These are phyloP conservation scores for Suillus subalutaceus DNA, from an alignment of 768 basidiomycete genomes.

Conservation along the genomic window DNA sequence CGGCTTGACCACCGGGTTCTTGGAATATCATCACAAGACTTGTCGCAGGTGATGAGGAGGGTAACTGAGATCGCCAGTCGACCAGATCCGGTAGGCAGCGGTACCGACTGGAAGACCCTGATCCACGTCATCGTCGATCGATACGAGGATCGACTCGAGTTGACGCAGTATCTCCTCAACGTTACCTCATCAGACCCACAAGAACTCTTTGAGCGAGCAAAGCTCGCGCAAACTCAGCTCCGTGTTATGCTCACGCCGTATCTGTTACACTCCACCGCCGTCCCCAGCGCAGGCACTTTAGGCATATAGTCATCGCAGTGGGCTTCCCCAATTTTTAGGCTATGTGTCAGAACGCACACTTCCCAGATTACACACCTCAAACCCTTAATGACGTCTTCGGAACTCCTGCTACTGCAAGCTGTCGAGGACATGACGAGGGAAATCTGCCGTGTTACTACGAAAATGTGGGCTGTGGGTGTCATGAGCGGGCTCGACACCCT, in stretches of 20 bases:
- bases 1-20: too few species aligned
- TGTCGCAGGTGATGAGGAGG: constrained; percentile 1
- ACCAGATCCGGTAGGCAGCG: constrained; percentile 25
- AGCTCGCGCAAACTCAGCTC: constrained; percentile 22
- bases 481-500: constrained; percentile 20
- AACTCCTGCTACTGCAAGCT: constrained; percentile 28
- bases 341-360: constrained; percentile 37
- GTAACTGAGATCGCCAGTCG: constrained; percentile 11
- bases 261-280: constrained; percentile 10
- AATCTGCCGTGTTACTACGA: constrained; percentile 48
- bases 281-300: constrained; percentile 6
- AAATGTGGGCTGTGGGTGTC: constrained; percentile 50
- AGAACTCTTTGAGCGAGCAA: constrained; percentile 11
- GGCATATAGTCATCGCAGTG: constrained; percentile 20
- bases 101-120: constrained; percentile 46
- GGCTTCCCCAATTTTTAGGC: constrained; percentile 33
- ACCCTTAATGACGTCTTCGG: constrained; percentile 29
- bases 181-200: constrained; percentile 16
- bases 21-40: too few species aligned
- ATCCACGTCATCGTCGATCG: constrained; percentile 42
- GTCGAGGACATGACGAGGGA: constrained; percentile 42
- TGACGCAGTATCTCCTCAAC: constrained; percentile 40
- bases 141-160: constrained; percentile 45
- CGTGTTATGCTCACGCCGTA: constrained; percentile 21
- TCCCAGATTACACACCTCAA: constrained; percentile 14